A percentile compares a stretch with the other conserved stretches of the same genome.
phyloP scores from a whole-genome alignment of 164 flowering plant species.

The Kalanchoe fedtschenkoi region DNA sequence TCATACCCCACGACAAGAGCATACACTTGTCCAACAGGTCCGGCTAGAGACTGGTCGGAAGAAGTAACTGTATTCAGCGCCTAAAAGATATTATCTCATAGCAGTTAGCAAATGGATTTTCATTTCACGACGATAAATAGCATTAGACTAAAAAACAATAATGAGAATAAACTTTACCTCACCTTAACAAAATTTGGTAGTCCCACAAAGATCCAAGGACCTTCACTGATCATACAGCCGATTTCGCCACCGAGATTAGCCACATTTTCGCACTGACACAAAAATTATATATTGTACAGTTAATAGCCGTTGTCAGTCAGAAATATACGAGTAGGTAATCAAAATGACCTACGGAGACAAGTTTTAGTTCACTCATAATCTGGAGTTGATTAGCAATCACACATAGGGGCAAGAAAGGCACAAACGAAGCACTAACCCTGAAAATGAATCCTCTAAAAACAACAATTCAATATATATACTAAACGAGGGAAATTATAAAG shows the following conservation, averaged over 20 bases:
- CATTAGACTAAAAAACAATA: not conserved
- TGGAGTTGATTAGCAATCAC: too few species aligned
- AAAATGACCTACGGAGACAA: too few species aligned
- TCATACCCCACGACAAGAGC: conserved; percentile 69
- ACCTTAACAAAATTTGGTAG: conserved; percentile 81
- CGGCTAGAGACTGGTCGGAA: conserved; percentile 51
- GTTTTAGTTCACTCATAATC: too few species aligned
- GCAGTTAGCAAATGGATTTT: not conserved
- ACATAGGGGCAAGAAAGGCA: not conserved
- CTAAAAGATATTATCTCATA: conserved; percentile 25
- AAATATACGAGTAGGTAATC: too few species aligned
- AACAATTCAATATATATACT: too few species aligned
- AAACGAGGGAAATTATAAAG: too few species aligned
- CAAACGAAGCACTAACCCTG: too few species aligned
- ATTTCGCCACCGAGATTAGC: conserved; percentile 68
- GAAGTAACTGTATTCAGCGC: conserved; percentile 71
- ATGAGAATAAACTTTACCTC: not conserved
- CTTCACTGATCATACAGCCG: conserved; percentile 92
- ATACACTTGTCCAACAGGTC: conserved; percentile 93
- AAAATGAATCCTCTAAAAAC: too few species aligned
- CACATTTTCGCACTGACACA: conserved; percentile 49
- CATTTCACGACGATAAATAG: not conserved
- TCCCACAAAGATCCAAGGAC: conserved; percentile 94
- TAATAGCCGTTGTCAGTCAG: not conserved
- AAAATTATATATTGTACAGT: conserved; percentile 5